phyloP scores from a whole-genome alignment of 345 rosid genomes.

The Dimocarpus longan region DNA sequence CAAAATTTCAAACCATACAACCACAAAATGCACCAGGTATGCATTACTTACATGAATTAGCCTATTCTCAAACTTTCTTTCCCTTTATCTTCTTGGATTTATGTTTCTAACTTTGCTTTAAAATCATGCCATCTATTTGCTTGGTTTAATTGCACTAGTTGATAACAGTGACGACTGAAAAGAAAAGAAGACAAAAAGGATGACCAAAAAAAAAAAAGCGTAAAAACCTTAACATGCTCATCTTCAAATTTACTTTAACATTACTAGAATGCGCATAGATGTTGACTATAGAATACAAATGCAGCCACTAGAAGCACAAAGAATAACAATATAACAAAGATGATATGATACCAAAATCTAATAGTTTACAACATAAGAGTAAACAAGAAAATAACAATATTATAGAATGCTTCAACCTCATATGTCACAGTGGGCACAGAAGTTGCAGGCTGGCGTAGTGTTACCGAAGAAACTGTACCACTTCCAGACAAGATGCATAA shows the following conservation, averaged over 20 bases:
- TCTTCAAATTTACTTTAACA: neutral
- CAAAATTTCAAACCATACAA: neutral
- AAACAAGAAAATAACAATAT: neutral
- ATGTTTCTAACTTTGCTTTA: neutral
- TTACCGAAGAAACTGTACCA: conserved; percentile 86
- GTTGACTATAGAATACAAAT: neutral
- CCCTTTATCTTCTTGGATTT: neutral
- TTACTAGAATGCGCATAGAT: neutral
- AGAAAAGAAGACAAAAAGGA: neutral
- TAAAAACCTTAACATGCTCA: neutral
- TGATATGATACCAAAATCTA: neutral
- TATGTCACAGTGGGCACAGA: conserved; percentile 55
- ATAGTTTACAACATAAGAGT: neutral
- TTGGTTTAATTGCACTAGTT: neutral
- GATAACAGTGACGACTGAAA: neutral
- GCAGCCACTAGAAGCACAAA: neutral
- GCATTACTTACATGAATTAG: neutral
- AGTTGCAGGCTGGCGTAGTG: conserved; percentile 79
- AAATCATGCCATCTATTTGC: neutral
- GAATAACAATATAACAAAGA: neutral
- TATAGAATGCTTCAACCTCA: conserved; percentile 61
- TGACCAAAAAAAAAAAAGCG: too few species aligned
- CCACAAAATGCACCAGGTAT: neutral
- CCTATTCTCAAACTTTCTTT: neutral
- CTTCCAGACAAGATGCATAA: conserved; percentile 89